These are phyloP conservation scores for Alternaria burnsii DNA, from an alignment of 2,329 filamentous ascomycete genomes.

Conservation along the genomic window DNA sequence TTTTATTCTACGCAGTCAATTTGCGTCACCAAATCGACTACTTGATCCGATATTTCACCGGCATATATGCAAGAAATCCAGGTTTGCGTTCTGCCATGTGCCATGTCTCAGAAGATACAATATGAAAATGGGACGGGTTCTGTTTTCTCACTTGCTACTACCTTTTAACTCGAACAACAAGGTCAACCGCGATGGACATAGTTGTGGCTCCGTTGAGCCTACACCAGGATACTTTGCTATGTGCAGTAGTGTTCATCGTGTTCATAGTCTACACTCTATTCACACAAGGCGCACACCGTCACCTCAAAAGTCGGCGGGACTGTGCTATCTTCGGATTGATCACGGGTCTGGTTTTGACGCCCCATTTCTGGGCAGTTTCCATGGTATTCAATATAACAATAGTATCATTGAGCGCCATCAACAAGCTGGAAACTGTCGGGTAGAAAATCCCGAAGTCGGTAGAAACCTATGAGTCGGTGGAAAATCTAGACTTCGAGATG, in stretches of 20 bases:
- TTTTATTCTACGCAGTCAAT: background rate
- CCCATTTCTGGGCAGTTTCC: too few species aligned
- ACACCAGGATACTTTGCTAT: background rate
- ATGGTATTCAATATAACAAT: background rate
- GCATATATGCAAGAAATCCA: background rate
- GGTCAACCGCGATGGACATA: background rate
- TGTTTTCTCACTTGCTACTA: background rate
- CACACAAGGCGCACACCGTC: background rate
- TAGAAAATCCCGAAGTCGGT: background rate
- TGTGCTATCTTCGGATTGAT: background rate
- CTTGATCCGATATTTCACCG: background rate
- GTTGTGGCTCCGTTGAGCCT: background rate
- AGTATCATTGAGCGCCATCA: background rate
- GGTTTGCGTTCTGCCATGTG: background rate
- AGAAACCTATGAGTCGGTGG: background rate
- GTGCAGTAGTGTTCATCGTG: background rate
- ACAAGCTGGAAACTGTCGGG: background rate
- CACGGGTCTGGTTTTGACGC: background rate
- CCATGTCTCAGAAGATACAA: background rate
- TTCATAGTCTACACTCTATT: background rate
- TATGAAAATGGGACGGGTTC: background rate
- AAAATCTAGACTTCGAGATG: background rate
- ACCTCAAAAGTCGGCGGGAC: background rate
- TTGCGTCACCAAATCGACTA: background rate
- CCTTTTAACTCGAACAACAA: background rate